Base-by-base conservation (phyloP, 768 basidiomycete species). In the Kwoniella pini region DNA sequence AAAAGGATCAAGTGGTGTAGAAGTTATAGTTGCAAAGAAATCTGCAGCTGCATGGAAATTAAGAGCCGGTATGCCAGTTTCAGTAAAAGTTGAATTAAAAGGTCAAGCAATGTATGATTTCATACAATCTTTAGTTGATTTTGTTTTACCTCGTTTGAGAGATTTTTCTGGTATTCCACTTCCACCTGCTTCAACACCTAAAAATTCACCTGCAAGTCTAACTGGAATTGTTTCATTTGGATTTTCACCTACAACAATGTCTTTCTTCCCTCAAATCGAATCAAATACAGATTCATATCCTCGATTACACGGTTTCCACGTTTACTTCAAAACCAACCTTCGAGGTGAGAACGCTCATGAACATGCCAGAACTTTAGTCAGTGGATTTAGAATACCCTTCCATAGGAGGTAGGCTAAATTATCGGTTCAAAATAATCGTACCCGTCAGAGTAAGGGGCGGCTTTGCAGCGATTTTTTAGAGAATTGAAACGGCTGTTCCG, bases 101-200 rank as follows among this genome's bases (percentile, higher is more conserved):
- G 94, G 94, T 13, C 86, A 88, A 48, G 85, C 87, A 68, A 97
- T 98, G 94, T 97, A 91, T 81, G 89, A 91, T 69, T 97, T 98
- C 79, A 81, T 98, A 57, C 85, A 85, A 57, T 87, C 86, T 7
- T 84, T 99, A 69, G 85, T 87, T 70, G 92, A 97, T 72, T 96
- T 97, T 72, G 95, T 99, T 60, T 81, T 97, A n/a, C 95, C 95
- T 1, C 86, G 95, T 21, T 79, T 96, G 53, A 85, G 93, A 71
- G 94, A 97, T 72, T 99, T 92, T 81, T 82, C 83, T 11, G 96
- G 95, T 27, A 74, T 99, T 65, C 77, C 85, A 3, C 81, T 99
- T 19, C 90, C 91, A n/a, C 84, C 87, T 4, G 81, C 86, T 12
- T 86, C 86, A 0, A 82, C 84, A n/a, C 86, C 84, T 36, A 80